Evolutionary conservation across 345 rosid genomes (phyloP).

Genomic region (Arabidopsis thaliana): DNA sequence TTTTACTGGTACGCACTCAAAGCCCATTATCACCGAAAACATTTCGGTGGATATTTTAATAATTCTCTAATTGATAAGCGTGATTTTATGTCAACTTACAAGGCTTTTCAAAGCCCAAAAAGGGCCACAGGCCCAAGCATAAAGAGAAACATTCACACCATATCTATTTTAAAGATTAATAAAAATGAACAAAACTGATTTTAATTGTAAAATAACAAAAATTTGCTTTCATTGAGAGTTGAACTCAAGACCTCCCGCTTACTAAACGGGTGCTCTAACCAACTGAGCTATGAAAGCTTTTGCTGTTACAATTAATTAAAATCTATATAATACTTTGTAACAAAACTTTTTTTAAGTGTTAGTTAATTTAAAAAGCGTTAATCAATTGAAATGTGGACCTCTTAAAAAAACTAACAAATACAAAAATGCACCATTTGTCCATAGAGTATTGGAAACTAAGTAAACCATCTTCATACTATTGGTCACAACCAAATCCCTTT

Average conservation of each 20-base stretch:
- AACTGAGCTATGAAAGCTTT: slow-evolving; percentile 80
- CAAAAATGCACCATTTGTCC: background rate
- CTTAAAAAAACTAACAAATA: background rate
- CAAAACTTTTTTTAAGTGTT: too few species aligned
- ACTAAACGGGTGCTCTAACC: slow-evolving; percentile 97
- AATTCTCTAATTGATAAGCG: too few species aligned
- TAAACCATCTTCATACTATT: background rate
- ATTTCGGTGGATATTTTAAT: background rate
- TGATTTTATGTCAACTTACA: too few species aligned
- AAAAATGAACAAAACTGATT: too few species aligned
- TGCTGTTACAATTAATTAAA: background rate
- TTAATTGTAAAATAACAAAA: background rate
- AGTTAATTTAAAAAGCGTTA: too few species aligned
- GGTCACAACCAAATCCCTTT: background rate
- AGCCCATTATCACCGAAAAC: slow-evolving; percentile 6
- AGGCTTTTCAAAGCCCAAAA: too few species aligned
- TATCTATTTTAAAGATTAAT: too few species aligned
- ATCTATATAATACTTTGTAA: too few species aligned
- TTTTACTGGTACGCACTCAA: slow-evolving; percentile 30
- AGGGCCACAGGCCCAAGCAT: too few species aligned
- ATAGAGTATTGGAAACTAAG: background rate
- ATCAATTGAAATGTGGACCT: background rate
- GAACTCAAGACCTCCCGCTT: slow-evolving; percentile 99
- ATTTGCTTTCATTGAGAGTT: slow-evolving; percentile 67
- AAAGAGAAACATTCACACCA: too few species aligned